Conservation (phyloP, 2,329 filamentous ascomycete genomes). For the Alternaria sp. region DNA sequence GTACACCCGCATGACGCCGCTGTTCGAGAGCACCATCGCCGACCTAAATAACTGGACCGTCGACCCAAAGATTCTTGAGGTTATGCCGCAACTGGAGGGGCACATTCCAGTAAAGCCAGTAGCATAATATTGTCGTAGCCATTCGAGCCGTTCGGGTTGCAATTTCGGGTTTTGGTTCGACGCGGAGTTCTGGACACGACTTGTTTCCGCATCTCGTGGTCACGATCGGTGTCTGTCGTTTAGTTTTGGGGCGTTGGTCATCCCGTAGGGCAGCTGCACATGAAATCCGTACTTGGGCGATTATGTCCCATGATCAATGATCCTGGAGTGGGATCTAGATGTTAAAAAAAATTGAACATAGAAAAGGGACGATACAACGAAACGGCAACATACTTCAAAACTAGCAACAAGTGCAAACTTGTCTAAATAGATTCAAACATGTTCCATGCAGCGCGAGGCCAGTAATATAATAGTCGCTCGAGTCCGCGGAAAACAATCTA, state of each 20-base stretch:
- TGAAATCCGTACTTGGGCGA: not conserved
- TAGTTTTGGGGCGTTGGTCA: slow-evolving; percentile 7
- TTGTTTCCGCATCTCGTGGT: slow-evolving; percentile 1
- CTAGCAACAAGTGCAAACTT: not conserved
- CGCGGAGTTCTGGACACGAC: slow-evolving; percentile 1
- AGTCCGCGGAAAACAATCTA: slow-evolving; percentile 19
- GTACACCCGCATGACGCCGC: slow-evolving; percentile 45
- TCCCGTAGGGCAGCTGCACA: slow-evolving; percentile 9
- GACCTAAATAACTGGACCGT: slow-evolving; percentile 48
- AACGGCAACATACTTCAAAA: slow-evolving; percentile 8
- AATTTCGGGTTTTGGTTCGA: slow-evolving; percentile 15
- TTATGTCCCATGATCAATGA: slow-evolving; percentile 13
- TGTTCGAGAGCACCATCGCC: slow-evolving; percentile 45
- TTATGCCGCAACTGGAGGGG: slow-evolving; percentile 46
- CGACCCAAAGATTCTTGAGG: slow-evolving; percentile 46
- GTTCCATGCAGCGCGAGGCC: slow-evolving; percentile 9
- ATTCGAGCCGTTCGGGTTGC: slow-evolving; percentile 3
- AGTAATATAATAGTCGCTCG: slow-evolving; percentile 15
- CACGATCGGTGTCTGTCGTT: slow-evolving; percentile 2
- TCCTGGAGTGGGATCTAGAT: not conserved
- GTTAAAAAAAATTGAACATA: not conserved
- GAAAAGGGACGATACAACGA: slow-evolving; percentile 4
- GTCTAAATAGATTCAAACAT: not conserved
- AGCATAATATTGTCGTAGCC: slow-evolving; percentile 3
- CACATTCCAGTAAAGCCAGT: slow-evolving; percentile 39